Evolutionary conservation across 2,329 filamentous ascomycete genomes (phyloP).

Genomic region (Phyllosticta ampelicida): DNA sequence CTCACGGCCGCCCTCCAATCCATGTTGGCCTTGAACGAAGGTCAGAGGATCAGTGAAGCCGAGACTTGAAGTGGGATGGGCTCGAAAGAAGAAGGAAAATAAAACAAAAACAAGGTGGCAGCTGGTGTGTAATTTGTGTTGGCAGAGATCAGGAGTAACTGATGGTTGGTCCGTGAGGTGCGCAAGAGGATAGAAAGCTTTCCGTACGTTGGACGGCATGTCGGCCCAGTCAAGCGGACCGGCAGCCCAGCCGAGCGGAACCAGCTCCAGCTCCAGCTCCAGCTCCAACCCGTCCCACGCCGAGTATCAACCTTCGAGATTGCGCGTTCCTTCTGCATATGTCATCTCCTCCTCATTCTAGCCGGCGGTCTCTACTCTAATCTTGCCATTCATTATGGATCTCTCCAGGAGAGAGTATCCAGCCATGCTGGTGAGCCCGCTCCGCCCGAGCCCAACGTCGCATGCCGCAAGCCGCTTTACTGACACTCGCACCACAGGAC

Average conservation of each 20-base stretch:
- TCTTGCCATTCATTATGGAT: conserved; percentile 34
- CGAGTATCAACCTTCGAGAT: background rate
- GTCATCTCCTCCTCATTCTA: conserved; percentile 4
- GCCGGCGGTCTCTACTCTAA: conserved; percentile 3
- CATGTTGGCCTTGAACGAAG: background rate
- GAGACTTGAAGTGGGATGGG: background rate
- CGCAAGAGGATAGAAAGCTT: conserved; percentile 8
- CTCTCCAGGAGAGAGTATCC: conserved; percentile 85
- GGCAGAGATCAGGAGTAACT: conserved; percentile 9
- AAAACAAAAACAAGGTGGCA: too few species aligned
- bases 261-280: conserved; percentile 1
- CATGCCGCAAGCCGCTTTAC: conserved; percentile 15
- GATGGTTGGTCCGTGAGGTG: conserved; percentile 6
- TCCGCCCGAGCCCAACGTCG: conserved; percentile 14
- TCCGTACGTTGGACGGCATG: conserved; percentile 8
- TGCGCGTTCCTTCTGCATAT: conserved; percentile 6
- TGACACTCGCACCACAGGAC: conserved; percentile 44
- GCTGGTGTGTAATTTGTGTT: conserved; percentile 1
- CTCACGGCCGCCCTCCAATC: conserved; percentile 31
- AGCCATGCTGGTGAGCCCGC: conserved; percentile 70
- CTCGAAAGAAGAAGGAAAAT: background rate
- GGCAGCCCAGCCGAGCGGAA: background rate
- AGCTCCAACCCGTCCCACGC: conserved; percentile 2
- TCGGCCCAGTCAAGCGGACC: conserved; percentile 4
- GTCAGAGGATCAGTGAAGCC: background rate